Evolutionary conservation across 2,329 filamentous ascomycete genomes (phyloP), one percentile per base, ranked within the genome.

Genomic region (Cadophora luteo-olivacea): DNA sequence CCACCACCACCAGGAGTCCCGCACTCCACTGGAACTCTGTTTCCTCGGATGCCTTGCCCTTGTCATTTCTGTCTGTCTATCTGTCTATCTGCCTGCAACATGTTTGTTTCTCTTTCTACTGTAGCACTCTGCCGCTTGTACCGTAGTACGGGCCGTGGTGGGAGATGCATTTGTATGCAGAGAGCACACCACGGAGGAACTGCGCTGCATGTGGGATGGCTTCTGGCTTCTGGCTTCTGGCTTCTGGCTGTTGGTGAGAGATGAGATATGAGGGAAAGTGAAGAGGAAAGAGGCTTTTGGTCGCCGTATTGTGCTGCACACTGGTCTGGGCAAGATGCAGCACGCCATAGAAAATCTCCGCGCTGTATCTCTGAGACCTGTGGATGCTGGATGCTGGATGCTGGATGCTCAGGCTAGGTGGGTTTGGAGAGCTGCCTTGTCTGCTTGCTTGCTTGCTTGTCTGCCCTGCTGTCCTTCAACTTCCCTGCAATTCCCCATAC

Each of bases 331-430:
- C 52, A 55, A 14, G 52, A 55, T 55, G 52, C 52, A 55, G 29
- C 52, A 55, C 57, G 57, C 57, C 57, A 60, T 60, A 60, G 9
- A 41, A 60, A 60, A 60, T 60, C 57, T 60, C 57, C 57, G 57
- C 11, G 19, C 22, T 45, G 36, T 55, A n/a, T 33, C 25, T 33
- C 36, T 49, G 45, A 22, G 45, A 49, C 45, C n/a, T 49, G 45
- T n/a, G 19, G 45, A 49, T 29, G 29, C 29, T 29, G 29, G 29
- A 29, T 49, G 45, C 19, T 49, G 19, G 45, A 49, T 29, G 29
- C 29, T 29, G 29, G 29, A 29, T 49, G 45, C 19, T 49, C 41
- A 45, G 41, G 16, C 16, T 5, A 6, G 8, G 33, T 36, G 33
- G 11, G 36, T 29, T 29, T 5, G 29, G 29, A 29, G 3, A 29